Percentiles rank a stretch among this genome's conserved stretches.
Conservation (phyloP, 345 rosid genomes). For the Gossypium anomalum region DNA sequence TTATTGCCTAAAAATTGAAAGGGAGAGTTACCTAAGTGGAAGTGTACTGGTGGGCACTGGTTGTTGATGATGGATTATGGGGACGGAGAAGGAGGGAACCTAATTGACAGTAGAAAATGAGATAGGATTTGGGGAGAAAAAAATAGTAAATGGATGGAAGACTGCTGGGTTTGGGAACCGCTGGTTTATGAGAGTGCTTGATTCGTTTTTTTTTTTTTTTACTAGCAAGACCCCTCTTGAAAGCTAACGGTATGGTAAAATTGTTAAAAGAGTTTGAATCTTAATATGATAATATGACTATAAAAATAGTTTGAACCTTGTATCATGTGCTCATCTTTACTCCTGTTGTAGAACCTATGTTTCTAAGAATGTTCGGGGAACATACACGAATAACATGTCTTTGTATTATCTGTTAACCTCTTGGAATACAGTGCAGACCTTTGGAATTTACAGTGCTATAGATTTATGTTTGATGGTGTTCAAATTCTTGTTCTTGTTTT, state of each 20-base stretch:
- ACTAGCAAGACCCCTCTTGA: constrained; percentile 39
- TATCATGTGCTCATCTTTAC: neutral
- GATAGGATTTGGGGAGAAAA: too few species aligned
- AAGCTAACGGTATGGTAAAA: neutral
- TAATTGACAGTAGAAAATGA: too few species aligned
- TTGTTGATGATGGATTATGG: too few species aligned
- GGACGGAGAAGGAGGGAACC: too few species aligned
- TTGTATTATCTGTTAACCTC: neutral
- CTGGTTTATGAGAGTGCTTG: too few species aligned
- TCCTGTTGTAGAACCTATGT: neutral
- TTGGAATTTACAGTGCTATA: neutral
- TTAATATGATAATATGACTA: neutral
- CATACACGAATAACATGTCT: neutral
- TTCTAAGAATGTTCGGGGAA: neutral
- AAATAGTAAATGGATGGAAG: too few species aligned
- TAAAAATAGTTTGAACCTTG: neutral
- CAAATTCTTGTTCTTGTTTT: neutral
- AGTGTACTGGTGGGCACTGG: too few species aligned
- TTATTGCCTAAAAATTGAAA: too few species aligned
- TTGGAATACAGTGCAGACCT: neutral
- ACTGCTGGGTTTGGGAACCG: too few species aligned
- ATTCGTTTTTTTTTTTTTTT: too few species aligned
- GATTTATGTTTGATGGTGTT: neutral
- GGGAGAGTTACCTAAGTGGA: too few species aligned
- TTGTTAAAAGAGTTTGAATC: neutral